phyloP scores from a whole-genome alignment of 371 early-diverging fungal species.

The Mucor plumbeus region DNA sequence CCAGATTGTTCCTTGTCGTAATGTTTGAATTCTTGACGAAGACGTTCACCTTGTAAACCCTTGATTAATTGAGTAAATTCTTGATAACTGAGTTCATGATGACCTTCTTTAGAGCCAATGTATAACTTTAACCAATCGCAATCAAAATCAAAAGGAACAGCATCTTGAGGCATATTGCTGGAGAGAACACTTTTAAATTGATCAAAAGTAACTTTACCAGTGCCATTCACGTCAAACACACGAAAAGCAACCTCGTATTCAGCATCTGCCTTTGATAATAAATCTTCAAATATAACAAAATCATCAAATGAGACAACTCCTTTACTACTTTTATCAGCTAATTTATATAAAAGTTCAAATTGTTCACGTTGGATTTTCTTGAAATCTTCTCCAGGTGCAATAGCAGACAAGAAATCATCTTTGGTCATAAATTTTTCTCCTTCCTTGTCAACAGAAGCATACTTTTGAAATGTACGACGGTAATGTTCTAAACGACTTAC shows the following conservation, averaged over 20 bases:
- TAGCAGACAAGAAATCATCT: constrained; percentile 73
- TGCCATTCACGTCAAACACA: constrained; percentile 67
- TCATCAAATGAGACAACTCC: constrained; percentile 74
- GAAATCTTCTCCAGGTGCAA: constrained; percentile 71
- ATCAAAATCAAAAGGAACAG: constrained; percentile 74
- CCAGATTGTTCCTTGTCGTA: constrained; percentile 74
- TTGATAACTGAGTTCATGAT: constrained; percentile 68
- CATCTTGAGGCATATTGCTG: constrained; percentile 60
- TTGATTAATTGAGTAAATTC: constrained; percentile 85
- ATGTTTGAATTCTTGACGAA: constrained; percentile 80
- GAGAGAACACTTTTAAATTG: constrained; percentile 73
- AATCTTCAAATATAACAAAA: constrained; percentile 76
- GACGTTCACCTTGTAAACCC: constrained; percentile 78
- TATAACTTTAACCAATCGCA: constrained; percentile 78
- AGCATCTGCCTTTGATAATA: constrained; percentile 80
- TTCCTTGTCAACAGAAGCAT: constrained; percentile 66
- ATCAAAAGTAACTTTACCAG: constrained; percentile 68
- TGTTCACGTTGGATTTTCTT: constrained; percentile 65
- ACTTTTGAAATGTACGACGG: constrained; percentile 63
- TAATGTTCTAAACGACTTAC: constrained; percentile 50
- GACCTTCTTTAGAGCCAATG: constrained; percentile 64
- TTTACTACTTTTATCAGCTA: constrained; percentile 73
- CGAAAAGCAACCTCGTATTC: constrained; percentile 84
- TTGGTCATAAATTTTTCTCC: constrained; percentile 64
- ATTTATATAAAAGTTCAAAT: constrained; percentile 68